Evolutionary conservation across 306 rosid species (phyloP).

Genomic region (Rubus parviflorus): DNA sequence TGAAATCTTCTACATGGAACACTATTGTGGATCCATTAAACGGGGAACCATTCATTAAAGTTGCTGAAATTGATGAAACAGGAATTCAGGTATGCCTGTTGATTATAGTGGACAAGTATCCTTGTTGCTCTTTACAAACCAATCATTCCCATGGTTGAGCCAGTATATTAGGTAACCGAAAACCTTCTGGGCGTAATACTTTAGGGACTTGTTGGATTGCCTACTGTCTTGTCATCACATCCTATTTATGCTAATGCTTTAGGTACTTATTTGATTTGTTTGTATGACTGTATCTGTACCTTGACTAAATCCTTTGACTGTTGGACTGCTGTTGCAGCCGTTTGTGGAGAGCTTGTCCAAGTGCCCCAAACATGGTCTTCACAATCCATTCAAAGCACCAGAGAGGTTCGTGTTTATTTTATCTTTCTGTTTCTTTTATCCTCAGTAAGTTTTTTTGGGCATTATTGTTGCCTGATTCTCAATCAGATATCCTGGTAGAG

Average conservation of each 20-base stretch:
- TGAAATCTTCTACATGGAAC: constrained; percentile 56
- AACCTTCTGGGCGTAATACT: neutral
- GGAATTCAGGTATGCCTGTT: constrained; percentile 64
- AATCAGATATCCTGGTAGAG: neutral
- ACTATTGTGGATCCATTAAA: constrained; percentile 85
- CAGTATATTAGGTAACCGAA: neutral
- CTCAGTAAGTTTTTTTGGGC: neutral
- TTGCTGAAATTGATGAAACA: constrained; percentile 82
- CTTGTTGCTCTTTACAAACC: constrained; percentile 17
- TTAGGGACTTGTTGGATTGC: neutral
- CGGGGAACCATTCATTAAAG: constrained; percentile 90
- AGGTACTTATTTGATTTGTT: constrained; percentile 6
- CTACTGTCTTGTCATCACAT: neutral
- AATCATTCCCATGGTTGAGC: constrained; percentile 20
- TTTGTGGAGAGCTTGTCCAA: constrained; percentile 79
- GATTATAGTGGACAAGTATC: neutral
- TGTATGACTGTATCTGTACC: neutral
- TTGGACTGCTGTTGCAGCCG: constrained; percentile 58
- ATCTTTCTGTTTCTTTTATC: neutral
- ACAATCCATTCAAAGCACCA: constrained; percentile 94
- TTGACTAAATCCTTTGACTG: neutral
- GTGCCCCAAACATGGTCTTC: constrained; percentile 95
- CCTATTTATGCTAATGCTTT: neutral
- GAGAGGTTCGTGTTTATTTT: constrained; percentile 62
- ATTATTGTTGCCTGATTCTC: neutral